These are phyloP conservation scores for Botryotinia convoluta DNA, from an alignment of 2,329 filamentous ascomycete genomes.

Conservation along the genomic window DNA sequence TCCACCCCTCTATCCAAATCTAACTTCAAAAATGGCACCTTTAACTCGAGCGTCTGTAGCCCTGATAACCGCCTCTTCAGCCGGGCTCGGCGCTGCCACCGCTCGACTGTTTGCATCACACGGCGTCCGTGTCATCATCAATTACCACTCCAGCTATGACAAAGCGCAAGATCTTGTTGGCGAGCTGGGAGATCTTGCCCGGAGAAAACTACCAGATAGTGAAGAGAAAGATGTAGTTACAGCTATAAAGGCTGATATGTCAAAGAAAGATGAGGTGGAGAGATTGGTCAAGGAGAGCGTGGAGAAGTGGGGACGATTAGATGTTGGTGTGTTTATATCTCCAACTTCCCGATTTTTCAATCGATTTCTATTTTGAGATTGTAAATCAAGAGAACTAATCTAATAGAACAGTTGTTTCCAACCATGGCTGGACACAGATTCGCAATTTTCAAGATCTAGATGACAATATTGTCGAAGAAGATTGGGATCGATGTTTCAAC, in stretches of 20 bases:
- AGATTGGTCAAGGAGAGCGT: conserved; percentile 59
- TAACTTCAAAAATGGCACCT: not conserved
- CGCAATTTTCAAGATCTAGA: conserved; percentile 48
- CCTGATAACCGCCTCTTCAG: conserved; percentile 52
- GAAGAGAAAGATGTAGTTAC: conserved; percentile 39
- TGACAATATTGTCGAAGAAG: conserved; percentile 54
- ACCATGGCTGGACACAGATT: conserved; percentile 59
- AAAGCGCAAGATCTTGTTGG: conserved; percentile 58
- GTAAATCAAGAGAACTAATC: not conserved
- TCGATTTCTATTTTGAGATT: not conserved
- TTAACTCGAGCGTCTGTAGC: conserved; percentile 30
- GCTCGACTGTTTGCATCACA: conserved; percentile 64
- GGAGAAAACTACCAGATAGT: not conserved
- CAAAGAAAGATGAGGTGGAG: conserved; percentile 55
- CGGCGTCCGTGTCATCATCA: conserved; percentile 69
- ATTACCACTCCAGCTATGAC: conserved; percentile 63
- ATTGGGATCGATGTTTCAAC: conserved; percentile 58
- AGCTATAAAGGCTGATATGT: conserved; percentile 65
- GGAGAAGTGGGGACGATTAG: conserved; percentile 63
- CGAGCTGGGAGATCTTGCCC: conserved; percentile 45
- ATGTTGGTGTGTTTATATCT: conserved; percentile 48
- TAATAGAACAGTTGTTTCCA: conserved; percentile 57
- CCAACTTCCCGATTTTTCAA: not conserved
- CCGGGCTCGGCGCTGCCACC: conserved; percentile 70
- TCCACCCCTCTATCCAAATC: not conserved